Base-by-base conservation (phyloP, 2,329 filamentous ascomycete species). In the Exophiala bonariae region DNA sequence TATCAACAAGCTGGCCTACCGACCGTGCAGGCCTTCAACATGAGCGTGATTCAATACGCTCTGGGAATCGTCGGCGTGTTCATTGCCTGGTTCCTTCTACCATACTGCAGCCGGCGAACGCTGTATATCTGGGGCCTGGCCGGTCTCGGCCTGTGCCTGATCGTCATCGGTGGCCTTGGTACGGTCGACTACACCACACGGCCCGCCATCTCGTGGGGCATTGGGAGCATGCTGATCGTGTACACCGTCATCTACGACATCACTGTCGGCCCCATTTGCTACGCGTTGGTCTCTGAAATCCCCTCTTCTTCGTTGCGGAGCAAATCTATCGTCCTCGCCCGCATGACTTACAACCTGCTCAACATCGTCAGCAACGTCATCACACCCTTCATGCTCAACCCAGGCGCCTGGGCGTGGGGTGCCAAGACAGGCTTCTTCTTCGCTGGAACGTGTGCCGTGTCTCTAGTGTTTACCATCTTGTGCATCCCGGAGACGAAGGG, bases 221-320 rank as follows among this genome's bases (percentile, higher is more conserved):
- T 18, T 14, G 43, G 35, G 9, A 16, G 18, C 13, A n/a, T 46
- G 26, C 9, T 79, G 26, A 71, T 82, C 41, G 56, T 77, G 39
- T 80, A 75, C 59, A 76, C 75, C 0, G 77, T 81, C 40, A 67
- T 74, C 2, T 81, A 80, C 59, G 75, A 75, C 55, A 68, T 75
- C 41, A 75, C 76, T 1, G 70, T 81, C 8, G 79, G 78, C 0
- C 77, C 78, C 0, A 71, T 80, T 10, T 73, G 73, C 4, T 81
- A 79, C 59, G 70, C 71, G 1, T 62, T 81, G 19, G 64, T 79
- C 13, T 72, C 77, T 0, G 78, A 81, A 53, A 68, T 76, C 3
- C 76, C 76, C 0, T 78, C 76, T 0, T 75, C 74, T 1, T 69
- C 78, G 7, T 71, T 81, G 22, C 76, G 78, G 44, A 68, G 73